These are phyloP conservation scores for Verticillium nubilum DNA, from an alignment of 2,329 filamentous ascomycete genomes.

Conservation along the genomic window DNA sequence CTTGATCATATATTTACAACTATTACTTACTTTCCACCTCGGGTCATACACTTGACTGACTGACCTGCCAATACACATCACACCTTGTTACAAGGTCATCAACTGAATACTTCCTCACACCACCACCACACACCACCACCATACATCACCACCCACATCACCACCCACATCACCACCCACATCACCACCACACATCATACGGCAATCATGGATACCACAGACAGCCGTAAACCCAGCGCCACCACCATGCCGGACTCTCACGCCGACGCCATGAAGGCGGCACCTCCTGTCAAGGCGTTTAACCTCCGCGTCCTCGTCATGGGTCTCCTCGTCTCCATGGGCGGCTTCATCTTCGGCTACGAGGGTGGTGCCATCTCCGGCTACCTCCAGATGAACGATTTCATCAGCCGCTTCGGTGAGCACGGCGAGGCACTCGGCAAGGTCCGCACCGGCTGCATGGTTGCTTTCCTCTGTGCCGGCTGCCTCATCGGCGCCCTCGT, in stretches of 20 bases:
- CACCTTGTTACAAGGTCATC: no score
- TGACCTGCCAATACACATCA: no score
- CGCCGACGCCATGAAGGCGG: not conserved
- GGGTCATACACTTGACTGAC: not conserved
- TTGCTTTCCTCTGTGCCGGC: constrained; percentile 56
- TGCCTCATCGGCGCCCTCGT: constrained; percentile 52
- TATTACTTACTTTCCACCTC: not conserved
- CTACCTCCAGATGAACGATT: constrained; percentile 57
- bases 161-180: no score
- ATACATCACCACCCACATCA: no score
- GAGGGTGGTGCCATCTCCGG: constrained; percentile 54
- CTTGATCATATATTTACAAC: not conserved
- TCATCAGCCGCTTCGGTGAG: constrained; percentile 50
- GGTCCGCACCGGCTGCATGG: constrained; percentile 54
- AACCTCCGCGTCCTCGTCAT: constrained; percentile 40
- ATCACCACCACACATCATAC: not conserved
- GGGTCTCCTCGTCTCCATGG: constrained; percentile 46
- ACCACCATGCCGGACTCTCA: not conserved
- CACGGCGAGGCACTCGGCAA: constrained; percentile 49
- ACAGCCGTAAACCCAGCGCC: not conserved
- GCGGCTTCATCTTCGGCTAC: constrained; percentile 55
- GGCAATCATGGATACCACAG: not conserved
- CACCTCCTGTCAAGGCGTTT: constrained; percentile 8
- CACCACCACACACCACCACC: no score
- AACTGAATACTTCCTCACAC: no score